Base-by-base conservation (phyloP, 768 basidiomycete genomes). In the Glaciozyma martinii region DNA sequence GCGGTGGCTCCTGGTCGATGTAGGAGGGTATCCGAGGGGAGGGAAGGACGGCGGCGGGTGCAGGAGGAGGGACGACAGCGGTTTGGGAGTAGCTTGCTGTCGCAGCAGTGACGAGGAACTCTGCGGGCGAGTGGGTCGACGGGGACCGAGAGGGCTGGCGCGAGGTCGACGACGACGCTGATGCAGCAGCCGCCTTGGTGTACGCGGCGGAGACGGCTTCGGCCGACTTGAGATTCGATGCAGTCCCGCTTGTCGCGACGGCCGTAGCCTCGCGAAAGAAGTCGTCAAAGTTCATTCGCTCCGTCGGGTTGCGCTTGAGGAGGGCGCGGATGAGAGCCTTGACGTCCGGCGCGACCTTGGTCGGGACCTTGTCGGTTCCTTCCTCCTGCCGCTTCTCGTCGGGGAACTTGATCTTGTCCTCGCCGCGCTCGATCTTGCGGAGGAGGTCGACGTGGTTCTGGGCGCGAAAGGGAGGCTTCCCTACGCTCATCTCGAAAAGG, bases 371-470 rank as follows among this genome's bases (percentile, higher is more conserved):
- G 46, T 49, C 57, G 37, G 66, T 61, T 1, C 79, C 78, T 12
- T 79, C 77, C 29, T 71, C 69, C 5, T 59, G 29, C 18, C 66
- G 65, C 66, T 72, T 72, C 74, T 97, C 93, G 73, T 97, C 94
- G 0, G 94, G 94, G 68, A 97, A 99, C 76, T 86, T 88, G 74
- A 95, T 85, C 53, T 74, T 67, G 37, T 88, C 89, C 74, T 88
- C 89, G n/a, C 89, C 85, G 49, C 83, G 81, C 75, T 95, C 93
- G 63, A 97, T 97, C 82, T 84, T 88, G 80, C 89, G 89, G 52
- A 95, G 78, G 13, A 99, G 82, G 72, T 97, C 95, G 72, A 98
- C 88, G 75, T 97, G 94, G 74, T 98, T 99, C 76, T 86, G 84
- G 0, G 95, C 95, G 21, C 93, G 86, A 77, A 93, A 99, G 0